Evolutionary conservation across 495 filamentous ascomycete genomes (phyloP), one percentile per base, ranked within the genome.

Genomic region (Lasiosphaeriaceae sp.): DNA sequence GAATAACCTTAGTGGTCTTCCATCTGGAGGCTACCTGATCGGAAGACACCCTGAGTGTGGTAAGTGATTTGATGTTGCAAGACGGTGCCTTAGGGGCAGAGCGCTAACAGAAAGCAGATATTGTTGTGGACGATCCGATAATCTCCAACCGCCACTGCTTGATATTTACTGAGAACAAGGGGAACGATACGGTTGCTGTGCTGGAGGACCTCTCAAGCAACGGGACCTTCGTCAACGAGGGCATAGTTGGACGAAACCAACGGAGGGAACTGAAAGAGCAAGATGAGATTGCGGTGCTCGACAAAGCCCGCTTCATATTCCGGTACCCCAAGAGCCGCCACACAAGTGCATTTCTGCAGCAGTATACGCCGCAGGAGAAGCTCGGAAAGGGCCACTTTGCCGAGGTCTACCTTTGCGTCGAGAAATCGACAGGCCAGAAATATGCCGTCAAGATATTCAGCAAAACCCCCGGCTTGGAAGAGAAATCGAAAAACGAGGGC

Each of bases 321-420:
- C 81, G 89, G 21, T 96, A 97, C 61, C 92, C 95, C 16, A 83
- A 83, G 41, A 86, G 80, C 57, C 83, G 89, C 53, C 80, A 85
- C 26, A 83, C 86, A 22, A 90, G 86, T 64, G 84, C 77, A 2
- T 99, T 99, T 75, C 69, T 78, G 29, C 90, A 96, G 60, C 90
- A 96, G 61, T 99, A 94, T 67, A 86, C 82, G 11, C 81, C 93
- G 14, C 79, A 90, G 37, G 84, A 92, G 54, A 89, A 92, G 68
- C 84, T 99, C 14, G 95, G 95, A 55, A 96, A 96, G 70, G 95
- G 95, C 20, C 92, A 97, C 68, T 97, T 97, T 72, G 95, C 95
- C 44, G 90, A 92, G 11, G 95, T 99, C 12, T 95, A 92, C 66
- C 76, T 96, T 1, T 96, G 92, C 61, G 83, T 91, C 2, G 91